A percentile compares a stretch with the other conserved stretches of the same genome.
These are phyloP conservation scores for Fusarium sp. DNA, from an alignment of 2,329 filamentous ascomycete genomes.

Conservation along the genomic window DNA sequence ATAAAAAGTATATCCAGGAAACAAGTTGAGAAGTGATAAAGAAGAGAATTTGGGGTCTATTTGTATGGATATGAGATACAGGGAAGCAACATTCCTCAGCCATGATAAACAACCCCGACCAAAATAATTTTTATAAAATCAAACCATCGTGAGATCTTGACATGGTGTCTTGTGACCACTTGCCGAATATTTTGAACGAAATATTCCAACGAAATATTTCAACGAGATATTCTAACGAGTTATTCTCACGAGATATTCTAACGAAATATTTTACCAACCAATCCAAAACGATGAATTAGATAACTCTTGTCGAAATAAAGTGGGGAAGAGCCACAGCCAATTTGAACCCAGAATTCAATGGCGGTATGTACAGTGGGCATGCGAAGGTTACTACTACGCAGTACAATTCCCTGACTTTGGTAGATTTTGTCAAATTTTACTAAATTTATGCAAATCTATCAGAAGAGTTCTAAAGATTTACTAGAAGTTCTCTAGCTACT, in stretches of 20 bases:
- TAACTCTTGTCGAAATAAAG: not conserved
- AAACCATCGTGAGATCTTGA: not conserved
- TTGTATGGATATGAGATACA: too few relatives aligned
- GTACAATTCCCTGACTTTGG: too few relatives aligned
- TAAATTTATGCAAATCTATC: too few relatives aligned
- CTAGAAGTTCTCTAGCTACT: too few relatives aligned
- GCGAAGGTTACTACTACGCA: too few relatives aligned
- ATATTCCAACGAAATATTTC: conserved; percentile 1
- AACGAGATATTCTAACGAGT: not conserved
- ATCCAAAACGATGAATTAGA: conserved; percentile 1
- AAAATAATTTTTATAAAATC: not conserved
- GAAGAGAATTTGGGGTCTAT: too few relatives aligned
- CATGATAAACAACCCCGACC: too few relatives aligned
- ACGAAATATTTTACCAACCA: conserved; percentile 6
- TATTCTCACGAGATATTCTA: conserved; percentile 2
- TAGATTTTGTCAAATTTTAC: too few relatives aligned
- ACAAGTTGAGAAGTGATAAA: too few relatives aligned
- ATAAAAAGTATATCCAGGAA: too few relatives aligned
- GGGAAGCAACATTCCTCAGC: too few relatives aligned
- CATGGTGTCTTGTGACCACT: not conserved
- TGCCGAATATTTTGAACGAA: not conserved
- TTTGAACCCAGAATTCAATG: not conserved
- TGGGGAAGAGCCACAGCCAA: conserved; percentile 1
- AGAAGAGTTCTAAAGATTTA: too few relatives aligned
- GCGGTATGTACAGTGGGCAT: not conserved